Conservation (phyloP, 768 basidiomycete species). For the Leccinum boreale region DNA sequence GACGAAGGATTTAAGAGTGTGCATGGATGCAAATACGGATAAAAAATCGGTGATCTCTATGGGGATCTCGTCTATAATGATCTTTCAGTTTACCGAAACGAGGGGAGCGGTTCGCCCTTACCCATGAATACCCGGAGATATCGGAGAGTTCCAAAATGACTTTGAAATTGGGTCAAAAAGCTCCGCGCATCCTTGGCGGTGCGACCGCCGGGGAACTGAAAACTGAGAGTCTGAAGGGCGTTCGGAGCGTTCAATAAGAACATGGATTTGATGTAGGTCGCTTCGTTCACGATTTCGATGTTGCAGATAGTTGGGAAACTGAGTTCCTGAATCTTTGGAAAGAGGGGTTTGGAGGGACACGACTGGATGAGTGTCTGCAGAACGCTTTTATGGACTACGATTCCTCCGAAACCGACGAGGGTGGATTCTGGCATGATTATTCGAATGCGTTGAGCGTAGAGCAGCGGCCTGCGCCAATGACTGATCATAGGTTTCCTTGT, state of each 20-base stretch:
- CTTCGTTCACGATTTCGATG: slow-evolving; percentile 12
- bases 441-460: slow-evolving; percentile 19
- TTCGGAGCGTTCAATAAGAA: slow-evolving; percentile 6
- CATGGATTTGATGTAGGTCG: slow-evolving; percentile 12
- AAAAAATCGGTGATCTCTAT: slow-evolving; percentile 16
- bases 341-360: slow-evolving; percentile 18
- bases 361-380: slow-evolving; percentile 19
- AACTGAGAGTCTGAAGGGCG: slow-evolving; percentile 8
- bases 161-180: slow-evolving; percentile 11
- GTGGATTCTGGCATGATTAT: slow-evolving; percentile 7
- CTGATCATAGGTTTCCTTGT: slow-evolving; percentile 6
- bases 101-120: not conserved
- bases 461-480: slow-evolving; percentile 20
- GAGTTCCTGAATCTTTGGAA: slow-evolving; percentile 25
- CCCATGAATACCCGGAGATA: slow-evolving; percentile 17
- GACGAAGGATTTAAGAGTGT: slow-evolving; percentile 17
- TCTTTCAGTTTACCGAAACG: not conserved
- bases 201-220: slow-evolving; percentile 14
- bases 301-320: slow-evolving; percentile 14
- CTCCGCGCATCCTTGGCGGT: slow-evolving; percentile 12
- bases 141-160: slow-evolving; percentile 11
- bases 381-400: slow-evolving; percentile 14
- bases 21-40: slow-evolving; percentile 8
- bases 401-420: slow-evolving; percentile 7
- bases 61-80: slow-evolving; percentile 8